Evolutionary conservation across 2,329 filamentous ascomycete genomes (phyloP).

Genomic region (Diaporthe vaccinii): DNA sequence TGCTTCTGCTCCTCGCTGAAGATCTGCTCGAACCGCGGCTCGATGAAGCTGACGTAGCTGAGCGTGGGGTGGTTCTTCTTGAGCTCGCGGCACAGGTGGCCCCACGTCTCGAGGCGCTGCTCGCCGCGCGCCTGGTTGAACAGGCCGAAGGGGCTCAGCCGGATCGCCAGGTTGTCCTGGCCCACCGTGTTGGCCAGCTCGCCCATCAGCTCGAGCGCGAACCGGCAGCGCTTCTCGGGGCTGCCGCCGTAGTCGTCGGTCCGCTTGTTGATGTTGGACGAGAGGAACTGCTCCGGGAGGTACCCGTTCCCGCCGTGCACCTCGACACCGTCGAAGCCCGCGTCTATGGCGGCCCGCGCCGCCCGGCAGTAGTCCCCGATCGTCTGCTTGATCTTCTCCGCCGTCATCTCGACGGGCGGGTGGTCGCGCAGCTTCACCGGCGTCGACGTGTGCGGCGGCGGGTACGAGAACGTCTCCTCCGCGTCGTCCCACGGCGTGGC

Average conservation of each 20-base stretch:
- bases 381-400: slow-evolving; percentile 56
- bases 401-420: slow-evolving; percentile 48
- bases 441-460: slow-evolving; percentile 29
- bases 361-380: slow-evolving; percentile 50
- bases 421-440: slow-evolving; percentile 33
- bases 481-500: slow-evolving; percentile 36
- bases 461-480: slow-evolving; percentile 31
- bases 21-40: slow-evolving; percentile 59
- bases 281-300: slow-evolving; percentile 67
- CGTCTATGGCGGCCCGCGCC: slow-evolving; percentile 61
- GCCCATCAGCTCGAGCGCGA: slow-evolving; percentile 65
- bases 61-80: slow-evolving; percentile 61
- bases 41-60: slow-evolving; percentile 70
- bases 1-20: slow-evolving; percentile 49
- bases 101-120: slow-evolving; percentile 67
- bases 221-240: slow-evolving; percentile 66
- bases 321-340: slow-evolving; percentile 63
- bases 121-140: slow-evolving; percentile 66
- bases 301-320: slow-evolving; percentile 57
- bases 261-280: slow-evolving; percentile 66
- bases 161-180: slow-evolving; percentile 61
- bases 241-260: slow-evolving; percentile 68
- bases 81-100: slow-evolving; percentile 65
- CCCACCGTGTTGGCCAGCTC: slow-evolving; percentile 66
- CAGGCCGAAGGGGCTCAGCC: slow-evolving; percentile 66